Conservation (phyloP, 306 rosid genomes). For the Herpetospermum pedunculosum region DNA sequence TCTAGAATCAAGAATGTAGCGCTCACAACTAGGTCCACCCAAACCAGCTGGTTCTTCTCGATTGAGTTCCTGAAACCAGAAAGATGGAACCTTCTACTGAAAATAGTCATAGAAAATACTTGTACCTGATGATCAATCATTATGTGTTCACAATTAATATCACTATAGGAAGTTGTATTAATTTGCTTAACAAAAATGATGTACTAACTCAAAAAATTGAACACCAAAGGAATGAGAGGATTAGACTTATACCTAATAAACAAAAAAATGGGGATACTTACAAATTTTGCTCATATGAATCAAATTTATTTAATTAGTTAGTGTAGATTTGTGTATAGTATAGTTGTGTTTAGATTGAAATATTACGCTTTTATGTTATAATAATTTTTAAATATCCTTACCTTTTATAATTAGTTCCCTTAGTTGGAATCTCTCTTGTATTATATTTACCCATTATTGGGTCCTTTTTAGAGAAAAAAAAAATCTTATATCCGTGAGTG, state of each 20-base stretch:
- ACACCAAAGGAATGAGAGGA: neutral
- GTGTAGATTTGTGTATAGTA: too few species aligned
- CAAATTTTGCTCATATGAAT: neutral
- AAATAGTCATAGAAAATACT: neutral
- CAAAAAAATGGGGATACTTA: neutral
- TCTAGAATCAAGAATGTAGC: conserved; percentile 75
- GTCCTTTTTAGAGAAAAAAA: too few species aligned
- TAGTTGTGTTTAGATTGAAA: too few species aligned
- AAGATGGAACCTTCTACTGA: neutral
- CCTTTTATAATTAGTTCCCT: too few species aligned
- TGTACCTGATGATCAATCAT: neutral
- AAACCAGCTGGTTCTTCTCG: conserved; percentile 91
- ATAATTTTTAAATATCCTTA: too few species aligned
- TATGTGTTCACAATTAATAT: neutral
- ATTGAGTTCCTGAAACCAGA: conserved; percentile 65
- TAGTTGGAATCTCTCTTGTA: too few species aligned
- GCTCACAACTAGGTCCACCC: conserved; percentile 90
- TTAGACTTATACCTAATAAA: neutral
- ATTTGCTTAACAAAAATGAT: neutral
- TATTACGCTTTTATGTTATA: too few species aligned
- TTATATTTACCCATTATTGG: neutral
- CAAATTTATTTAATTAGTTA: too few species aligned
- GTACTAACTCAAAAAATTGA: neutral
- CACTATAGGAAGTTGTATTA: neutral
- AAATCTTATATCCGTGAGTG: too few species aligned